Conservation (phyloP, 345 rosid genomes). For the Eucalyptus pumila region DNA sequence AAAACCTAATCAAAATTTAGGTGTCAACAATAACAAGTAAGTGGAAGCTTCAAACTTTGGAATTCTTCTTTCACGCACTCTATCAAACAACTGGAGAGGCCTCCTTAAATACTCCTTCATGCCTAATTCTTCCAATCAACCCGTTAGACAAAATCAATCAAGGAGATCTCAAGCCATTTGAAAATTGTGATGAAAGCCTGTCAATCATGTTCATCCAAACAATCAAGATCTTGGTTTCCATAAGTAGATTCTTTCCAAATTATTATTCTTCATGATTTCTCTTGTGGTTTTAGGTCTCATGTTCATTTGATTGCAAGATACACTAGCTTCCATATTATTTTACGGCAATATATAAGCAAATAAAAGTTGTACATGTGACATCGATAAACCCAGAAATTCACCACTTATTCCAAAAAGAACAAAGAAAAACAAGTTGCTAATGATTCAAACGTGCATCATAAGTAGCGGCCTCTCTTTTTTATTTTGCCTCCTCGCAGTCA, state of each 20-base stretch:
- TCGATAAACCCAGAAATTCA: not conserved
- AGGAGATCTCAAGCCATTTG: accelerated
- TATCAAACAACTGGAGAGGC: no score
- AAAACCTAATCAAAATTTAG: no score
- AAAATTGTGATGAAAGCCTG: no score
- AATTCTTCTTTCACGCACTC: no score
- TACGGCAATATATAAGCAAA: not conserved
- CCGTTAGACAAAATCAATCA: accelerated
- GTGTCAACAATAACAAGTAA: no score
- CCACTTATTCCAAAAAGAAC: not conserved
- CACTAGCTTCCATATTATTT: not conserved
- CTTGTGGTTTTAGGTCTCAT: not conserved
- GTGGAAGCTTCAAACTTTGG: no score
- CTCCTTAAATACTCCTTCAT: no score
- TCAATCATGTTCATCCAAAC: accelerated
- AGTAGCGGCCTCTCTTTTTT: not conserved
- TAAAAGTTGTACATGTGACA: not conserved
- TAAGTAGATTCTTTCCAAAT: no score
- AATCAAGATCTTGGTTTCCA: no score
- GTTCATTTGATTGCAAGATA: not conserved
- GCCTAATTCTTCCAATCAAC: no score
- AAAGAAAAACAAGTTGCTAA: no score
- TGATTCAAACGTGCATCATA: not conserved
- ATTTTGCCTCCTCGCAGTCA: not conserved
- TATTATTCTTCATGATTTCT: not conserved